Percentiles rank a stretch among this genome's conserved stretches.
These are phyloP conservation scores for Salix arbutifolia DNA, from an alignment of 345 rosid species.

Conservation along the genomic window DNA sequence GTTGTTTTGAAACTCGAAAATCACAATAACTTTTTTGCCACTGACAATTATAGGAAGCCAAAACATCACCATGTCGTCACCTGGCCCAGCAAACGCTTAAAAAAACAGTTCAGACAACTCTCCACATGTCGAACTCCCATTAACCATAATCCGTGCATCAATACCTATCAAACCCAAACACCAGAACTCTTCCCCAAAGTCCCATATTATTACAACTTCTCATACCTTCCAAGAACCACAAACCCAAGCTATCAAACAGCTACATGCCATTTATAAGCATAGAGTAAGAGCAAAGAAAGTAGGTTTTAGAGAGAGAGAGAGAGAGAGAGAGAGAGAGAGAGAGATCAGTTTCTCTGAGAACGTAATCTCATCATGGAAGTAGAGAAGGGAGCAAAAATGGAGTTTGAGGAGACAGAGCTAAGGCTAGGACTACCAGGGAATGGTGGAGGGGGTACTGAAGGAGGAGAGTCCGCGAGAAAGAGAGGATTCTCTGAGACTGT, in stretches of 20 bases:
- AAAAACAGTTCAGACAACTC: constrained; percentile 12
- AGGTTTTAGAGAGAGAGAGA: constrained; percentile 11
- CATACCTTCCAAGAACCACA: constrained; percentile 3
- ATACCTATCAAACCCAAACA: constrained; percentile 17
- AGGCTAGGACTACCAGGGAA: constrained; percentile 76
- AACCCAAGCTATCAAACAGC: not conserved
- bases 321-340: constrained; percentile 4
- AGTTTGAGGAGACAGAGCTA: constrained; percentile 66
- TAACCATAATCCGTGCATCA: constrained; percentile 17
- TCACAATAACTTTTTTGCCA: not conserved
- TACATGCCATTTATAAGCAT: not conserved
- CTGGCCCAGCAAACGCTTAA: constrained; percentile 13
- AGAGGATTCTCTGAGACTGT: constrained; percentile 72
- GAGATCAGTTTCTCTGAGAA: not conserved
- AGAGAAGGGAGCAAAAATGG: constrained; percentile 34
- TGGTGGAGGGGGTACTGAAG: constrained; percentile 18
- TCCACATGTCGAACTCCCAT: constrained; percentile 30
- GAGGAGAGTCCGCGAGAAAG: constrained; percentile 41
- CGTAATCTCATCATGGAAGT: constrained; percentile 22
- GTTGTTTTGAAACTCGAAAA: not conserved
- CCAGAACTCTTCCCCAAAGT: constrained; percentile 14
- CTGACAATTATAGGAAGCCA: constrained; percentile 29
- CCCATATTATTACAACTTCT: not conserved
- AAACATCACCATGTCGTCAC: constrained; percentile 31
- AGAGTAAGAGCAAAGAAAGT: not conserved